Evolutionary conservation across 2,329 filamentous ascomycete genomes (phyloP), one percentile per base, ranked within the genome.

Genomic region (Stagonosporopsis vannaccii): DNA sequence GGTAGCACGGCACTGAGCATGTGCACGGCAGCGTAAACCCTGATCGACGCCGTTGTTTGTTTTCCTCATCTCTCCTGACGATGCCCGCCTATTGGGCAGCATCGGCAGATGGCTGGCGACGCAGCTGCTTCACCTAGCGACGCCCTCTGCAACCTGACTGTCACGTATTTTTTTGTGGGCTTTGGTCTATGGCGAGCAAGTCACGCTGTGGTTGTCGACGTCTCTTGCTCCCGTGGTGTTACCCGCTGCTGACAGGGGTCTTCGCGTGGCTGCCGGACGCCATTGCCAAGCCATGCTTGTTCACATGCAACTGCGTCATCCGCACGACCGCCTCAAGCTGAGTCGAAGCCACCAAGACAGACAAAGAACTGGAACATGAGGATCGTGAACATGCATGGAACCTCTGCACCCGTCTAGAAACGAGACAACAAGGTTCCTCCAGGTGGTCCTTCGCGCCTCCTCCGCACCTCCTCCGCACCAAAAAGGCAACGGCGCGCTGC

Each of bases 251-350:
- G 23, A 39, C 37, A 43, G 50, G 48, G 43, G 48, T 50, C 44
- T 7, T 11, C 48, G 48, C 43, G 55, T 58, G 55, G 48, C 48
- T 44, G 46, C 51, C 39, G 41, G 30, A 45, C 43, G 41, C 37
- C 47, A 32, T 41, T 17, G 56, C 51, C 56, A 51, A 58, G 50
- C 17, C n/a, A 32, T 43, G 25, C 48, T 26, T 40, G 37, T 35
- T 54, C 56, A 58, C 55, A 52, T 58, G 55, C 52, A 25, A 44
- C 55, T 52, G 55, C 55, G 55, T 58, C 55, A 58, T 58, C 36
- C 17, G 40, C 17, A 35, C 33, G 25, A 51, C 43, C 19, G 19
- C 36, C 22, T 23, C 45, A 4, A 51, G 22, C 25, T 23, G 33
- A 37, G 36, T 22, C 36, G 17, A 30, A 39, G 25, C 7, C 30